These are phyloP conservation scores for Tolypocladium pustulatum DNA, from an alignment of 2,329 filamentous ascomycete species.

Conservation along the genomic window DNA sequence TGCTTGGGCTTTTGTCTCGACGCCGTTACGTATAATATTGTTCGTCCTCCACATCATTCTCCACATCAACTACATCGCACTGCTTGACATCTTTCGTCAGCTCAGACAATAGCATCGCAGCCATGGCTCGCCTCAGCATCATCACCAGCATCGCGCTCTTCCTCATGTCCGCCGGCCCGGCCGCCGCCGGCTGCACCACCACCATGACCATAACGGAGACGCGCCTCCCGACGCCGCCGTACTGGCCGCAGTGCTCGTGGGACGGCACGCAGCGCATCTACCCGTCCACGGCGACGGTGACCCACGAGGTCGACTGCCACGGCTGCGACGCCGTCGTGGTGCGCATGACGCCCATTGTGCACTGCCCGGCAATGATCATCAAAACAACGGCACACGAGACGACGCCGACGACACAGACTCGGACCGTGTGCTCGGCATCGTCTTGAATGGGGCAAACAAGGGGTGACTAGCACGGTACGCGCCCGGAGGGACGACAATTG, in stretches of 20 bases:
- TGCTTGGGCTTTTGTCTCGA: background rate
- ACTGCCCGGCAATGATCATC: slow-evolving; percentile 15
- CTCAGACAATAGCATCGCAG: background rate
- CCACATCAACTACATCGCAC: background rate
- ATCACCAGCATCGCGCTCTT: background rate
- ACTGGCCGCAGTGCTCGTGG: slow-evolving; percentile 13
- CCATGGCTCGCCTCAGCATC: background rate
- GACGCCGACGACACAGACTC: slow-evolving; percentile 15
- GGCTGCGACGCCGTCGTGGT: slow-evolving; percentile 17
- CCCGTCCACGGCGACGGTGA: slow-evolving; percentile 14
- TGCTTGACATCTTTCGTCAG: background rate
- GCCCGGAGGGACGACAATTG: background rate
- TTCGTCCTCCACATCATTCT: background rate
- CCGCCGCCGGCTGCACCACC: slow-evolving; percentile 12
- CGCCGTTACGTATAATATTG: background rate
- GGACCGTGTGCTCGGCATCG: slow-evolving; percentile 15
- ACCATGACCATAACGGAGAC: slow-evolving; percentile 15
- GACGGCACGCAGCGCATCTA: slow-evolving; percentile 14
- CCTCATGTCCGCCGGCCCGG: background rate
- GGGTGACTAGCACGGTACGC: background rate
- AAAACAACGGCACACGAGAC: slow-evolving; percentile 7
- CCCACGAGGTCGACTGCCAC: slow-evolving; percentile 17
- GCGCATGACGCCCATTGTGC: slow-evolving; percentile 7
- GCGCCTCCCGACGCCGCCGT: slow-evolving; percentile 15
- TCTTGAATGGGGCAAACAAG: background rate